phyloP scores from a whole-genome alignment of 805 yeast genomes.

The Jamesozyma piceae region DNA sequence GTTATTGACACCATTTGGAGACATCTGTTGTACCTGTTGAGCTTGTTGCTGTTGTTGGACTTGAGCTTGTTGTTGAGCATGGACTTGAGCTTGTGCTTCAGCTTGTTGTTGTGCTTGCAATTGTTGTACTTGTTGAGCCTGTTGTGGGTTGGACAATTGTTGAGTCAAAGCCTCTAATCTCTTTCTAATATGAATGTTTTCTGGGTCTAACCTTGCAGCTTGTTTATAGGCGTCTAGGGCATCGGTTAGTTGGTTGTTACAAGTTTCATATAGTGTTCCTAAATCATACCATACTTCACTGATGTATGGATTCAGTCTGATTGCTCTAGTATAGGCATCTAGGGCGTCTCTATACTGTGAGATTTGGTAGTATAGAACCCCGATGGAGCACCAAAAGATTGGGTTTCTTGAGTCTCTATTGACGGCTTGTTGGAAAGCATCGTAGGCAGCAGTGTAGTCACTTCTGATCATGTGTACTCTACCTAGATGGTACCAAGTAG shows the following conservation, averaged over 20 bases:
- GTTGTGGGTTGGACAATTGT: conserved; percentile 31
- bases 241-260: conserved; percentile 89
- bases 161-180: conserved; percentile 77
- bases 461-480: conserved; percentile 94
- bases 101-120: conserved; percentile 5
- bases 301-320: conserved; percentile 88
- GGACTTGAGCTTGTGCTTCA: conserved; percentile 5
- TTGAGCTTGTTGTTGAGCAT: conserved; percentile 2
- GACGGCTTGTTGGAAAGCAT: conserved; percentile 97
- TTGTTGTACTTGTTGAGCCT: conserved; percentile 6
- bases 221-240: conserved; percentile 96
- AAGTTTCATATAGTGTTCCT: conserved; percentile 93
- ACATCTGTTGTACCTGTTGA: conserved; percentile 4
- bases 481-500: conserved; percentile 94
- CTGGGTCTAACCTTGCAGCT: conserved; percentile 92
- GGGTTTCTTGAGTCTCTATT: conserved; percentile 95
- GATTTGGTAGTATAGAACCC: conserved; percentile 92
- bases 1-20: neutral
- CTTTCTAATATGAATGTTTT: conserved; percentile 87
- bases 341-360: conserved; percentile 93
- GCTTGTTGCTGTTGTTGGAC: conserved; percentile 6
- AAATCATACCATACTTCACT: conserved; percentile 98
- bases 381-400: conserved; percentile 94
- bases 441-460: conserved; percentile 93
- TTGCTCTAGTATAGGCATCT: conserved; percentile 96